Conservation (phyloP, 1,139 yeast species). For the Pichia sp. region DNA sequence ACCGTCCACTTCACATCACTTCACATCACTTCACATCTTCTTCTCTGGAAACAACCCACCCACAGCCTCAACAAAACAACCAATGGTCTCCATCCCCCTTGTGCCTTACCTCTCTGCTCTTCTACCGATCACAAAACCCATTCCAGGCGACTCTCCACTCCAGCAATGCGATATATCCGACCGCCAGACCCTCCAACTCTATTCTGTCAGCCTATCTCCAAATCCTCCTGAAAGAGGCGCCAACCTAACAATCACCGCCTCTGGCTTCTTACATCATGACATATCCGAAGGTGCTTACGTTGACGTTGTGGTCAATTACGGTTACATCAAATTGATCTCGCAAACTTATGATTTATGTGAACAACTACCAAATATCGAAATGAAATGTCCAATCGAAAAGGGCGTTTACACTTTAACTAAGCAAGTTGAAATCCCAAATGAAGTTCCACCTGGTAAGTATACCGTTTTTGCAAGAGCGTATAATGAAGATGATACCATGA, state of each 20-base stretch:
- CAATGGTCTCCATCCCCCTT: conserved; percentile 10
- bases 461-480: conserved; percentile 82
- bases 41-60: background rate
- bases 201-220: conserved; percentile 58
- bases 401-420: conserved; percentile 65
- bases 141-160: conserved; percentile 89
- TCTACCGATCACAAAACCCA: conserved; percentile 41
- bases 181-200: conserved; percentile 58
- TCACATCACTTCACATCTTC: no score
- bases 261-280: conserved; percentile 50
- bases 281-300: conserved; percentile 85
- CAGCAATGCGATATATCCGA: conserved; percentile 61
- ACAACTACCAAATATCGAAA: conserved; percentile 72
- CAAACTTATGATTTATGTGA: conserved; percentile 90
- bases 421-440: conserved; percentile 77
- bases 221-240: conserved; percentile 84
- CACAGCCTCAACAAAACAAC: background rate
- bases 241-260: conserved; percentile 71
- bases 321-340: conserved; percentile 78
- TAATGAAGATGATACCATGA: conserved; percentile 69
- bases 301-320: conserved; percentile 87
- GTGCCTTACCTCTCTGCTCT: conserved; percentile 4
- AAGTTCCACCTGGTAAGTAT: conserved; percentile 94
- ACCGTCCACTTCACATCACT: background rate
- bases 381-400: conserved; percentile 68